A percentile compares a stretch with the other conserved stretches of the same genome.
Evolutionary conservation across 202 grass and related monocot genomes (phyloP).

Genomic region (Zoysia matrella): DNA sequence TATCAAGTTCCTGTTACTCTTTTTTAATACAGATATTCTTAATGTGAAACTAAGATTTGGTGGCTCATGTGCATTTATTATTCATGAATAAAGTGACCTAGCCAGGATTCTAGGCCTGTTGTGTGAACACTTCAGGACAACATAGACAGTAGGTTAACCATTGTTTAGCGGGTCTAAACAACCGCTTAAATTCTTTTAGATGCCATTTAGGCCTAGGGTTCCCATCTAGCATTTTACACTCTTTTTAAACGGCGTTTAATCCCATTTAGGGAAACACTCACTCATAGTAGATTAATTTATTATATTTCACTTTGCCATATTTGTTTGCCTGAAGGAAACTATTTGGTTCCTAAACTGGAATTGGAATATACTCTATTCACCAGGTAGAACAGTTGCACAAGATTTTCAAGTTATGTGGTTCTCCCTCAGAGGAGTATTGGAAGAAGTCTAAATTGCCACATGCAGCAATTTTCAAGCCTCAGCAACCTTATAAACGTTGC

Average conservation of each 20-base stretch:
- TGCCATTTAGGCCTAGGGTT: too few relatives aligned
- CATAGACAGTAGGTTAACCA: too few relatives aligned
- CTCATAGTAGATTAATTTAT: constrained; percentile 9
- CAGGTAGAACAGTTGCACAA: constrained; percentile 90
- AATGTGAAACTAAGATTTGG: background rate
- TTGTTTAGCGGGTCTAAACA: too few relatives aligned
- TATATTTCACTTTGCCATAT: constrained; percentile 17
- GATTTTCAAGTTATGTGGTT: constrained; percentile 89
- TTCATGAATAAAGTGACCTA: background rate
- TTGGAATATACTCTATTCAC: constrained; percentile 32
- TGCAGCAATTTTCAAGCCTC: constrained; percentile 80
- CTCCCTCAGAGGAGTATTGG: constrained; percentile 81
- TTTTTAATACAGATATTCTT: background rate
- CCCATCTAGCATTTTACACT: too few relatives aligned
- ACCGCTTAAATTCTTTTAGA: too few relatives aligned
- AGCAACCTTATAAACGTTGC: constrained; percentile 79
- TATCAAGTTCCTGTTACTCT: background rate
- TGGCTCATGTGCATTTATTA: background rate
- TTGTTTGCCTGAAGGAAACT: constrained; percentile 15
- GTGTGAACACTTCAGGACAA: background rate
- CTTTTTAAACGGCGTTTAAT: too few relatives aligned
- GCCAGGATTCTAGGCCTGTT: background rate
- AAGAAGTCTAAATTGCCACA: constrained; percentile 80
- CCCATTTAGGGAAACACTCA: too few relatives aligned
- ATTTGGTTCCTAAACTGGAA: constrained; percentile 15